A percentile compares a stretch with the other conserved stretches of the same genome.
Evolutionary conservation across 805 yeast species (phyloP).

Genomic region (Candida ulmi): DNA sequence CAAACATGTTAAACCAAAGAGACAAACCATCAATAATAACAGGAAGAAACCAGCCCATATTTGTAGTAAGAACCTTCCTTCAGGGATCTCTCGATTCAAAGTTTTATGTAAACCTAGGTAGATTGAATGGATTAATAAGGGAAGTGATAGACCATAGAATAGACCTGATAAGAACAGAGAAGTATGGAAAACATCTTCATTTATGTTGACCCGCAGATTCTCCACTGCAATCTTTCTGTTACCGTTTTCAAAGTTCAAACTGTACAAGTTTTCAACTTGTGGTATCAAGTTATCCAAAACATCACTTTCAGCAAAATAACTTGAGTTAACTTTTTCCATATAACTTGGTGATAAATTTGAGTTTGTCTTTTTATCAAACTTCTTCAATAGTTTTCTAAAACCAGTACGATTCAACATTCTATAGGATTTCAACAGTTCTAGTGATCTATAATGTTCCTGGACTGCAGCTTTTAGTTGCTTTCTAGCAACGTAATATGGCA

Average conservation of each 20-base stretch:
- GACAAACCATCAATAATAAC: constrained; percentile 48
- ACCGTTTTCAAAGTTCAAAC: constrained; percentile 62
- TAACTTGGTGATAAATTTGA: constrained; percentile 40
- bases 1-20: constrained; percentile 64
- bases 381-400: constrained; percentile 81
- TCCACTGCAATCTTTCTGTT: constrained; percentile 65
- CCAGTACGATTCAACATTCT: constrained; percentile 80
- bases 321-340: constrained; percentile 49
- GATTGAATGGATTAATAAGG: constrained; percentile 59
- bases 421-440: constrained; percentile 67
- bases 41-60: constrained; percentile 91
- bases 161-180: constrained; percentile 60
- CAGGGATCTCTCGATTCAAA: constrained; percentile 38
- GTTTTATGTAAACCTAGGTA: constrained; percentile 42
- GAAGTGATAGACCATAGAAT: constrained; percentile 62
- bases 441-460: constrained; percentile 65
- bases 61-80: constrained; percentile 63
- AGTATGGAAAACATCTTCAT: constrained; percentile 29
- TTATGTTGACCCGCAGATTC: constrained; percentile 48
- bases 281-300: constrained; percentile 57
- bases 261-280: constrained; percentile 63
- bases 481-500: constrained; percentile 61
- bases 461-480: constrained; percentile 64
- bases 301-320: constrained; percentile 60
- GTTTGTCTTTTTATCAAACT: constrained; percentile 72